Conservation (phyloP, 148 eudicot species). For the Fagopyrum esculentum region DNA sequence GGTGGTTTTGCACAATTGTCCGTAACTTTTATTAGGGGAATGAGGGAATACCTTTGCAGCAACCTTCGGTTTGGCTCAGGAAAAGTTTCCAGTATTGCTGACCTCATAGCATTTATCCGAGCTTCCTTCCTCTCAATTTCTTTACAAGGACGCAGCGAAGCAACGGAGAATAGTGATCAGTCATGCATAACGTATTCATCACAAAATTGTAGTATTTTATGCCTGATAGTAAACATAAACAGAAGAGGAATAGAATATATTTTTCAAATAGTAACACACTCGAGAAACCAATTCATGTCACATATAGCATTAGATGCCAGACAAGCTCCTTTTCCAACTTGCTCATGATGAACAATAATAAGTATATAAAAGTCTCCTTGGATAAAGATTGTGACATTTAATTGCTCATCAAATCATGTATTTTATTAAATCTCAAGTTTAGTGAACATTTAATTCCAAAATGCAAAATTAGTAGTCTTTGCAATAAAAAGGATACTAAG, state of each 20-base stretch:
- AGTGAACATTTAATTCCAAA: not conserved
- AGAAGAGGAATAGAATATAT: not conserved
- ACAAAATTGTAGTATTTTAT: not conserved
- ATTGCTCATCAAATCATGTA: not conserved
- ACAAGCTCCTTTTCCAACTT: not conserved
- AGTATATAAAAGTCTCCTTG: too few species aligned
- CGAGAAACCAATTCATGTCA: not conserved
- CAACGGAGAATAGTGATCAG: not conserved
- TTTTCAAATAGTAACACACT: not conserved
- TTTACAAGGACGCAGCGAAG: constrained; percentile 16
- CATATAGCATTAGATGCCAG: not conserved
- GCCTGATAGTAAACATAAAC: not conserved
- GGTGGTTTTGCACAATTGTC: too few species aligned
- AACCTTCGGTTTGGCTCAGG: constrained; percentile 96
- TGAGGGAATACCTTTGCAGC: constrained; percentile 62
- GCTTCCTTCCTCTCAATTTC: constrained; percentile 82
- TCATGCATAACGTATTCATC: not conserved
- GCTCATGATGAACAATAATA: not conserved
- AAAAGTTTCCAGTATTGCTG: constrained; percentile 86
- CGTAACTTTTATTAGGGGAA: not conserved
- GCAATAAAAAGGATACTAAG: not conserved
- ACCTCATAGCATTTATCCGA: constrained; percentile 74
- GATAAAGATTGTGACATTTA: not conserved
- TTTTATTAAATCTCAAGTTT: not conserved
- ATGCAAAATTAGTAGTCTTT: not conserved